Conservation (phyloP, 1,284 basidiomycete genomes). For the Spongiforma sp. region DNA sequence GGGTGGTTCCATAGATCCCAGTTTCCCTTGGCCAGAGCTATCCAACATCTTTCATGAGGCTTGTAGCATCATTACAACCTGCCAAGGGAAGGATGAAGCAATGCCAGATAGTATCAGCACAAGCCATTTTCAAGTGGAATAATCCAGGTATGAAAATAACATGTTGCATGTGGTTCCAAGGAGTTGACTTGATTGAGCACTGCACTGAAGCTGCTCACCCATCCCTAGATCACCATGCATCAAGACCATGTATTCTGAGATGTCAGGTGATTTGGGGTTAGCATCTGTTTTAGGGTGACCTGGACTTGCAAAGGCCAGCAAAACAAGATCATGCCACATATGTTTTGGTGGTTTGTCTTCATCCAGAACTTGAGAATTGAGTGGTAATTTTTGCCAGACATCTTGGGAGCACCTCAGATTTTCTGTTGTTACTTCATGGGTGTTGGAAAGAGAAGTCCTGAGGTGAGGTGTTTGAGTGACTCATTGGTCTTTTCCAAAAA, state of each 20-base stretch:
- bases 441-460: too few relatives aligned
- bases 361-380: too few relatives aligned
- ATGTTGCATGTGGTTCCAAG: neutral
- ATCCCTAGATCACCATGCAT: neutral
- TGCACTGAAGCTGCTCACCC: neutral
- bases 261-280: too few relatives aligned
- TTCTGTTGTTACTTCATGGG: too few relatives aligned
- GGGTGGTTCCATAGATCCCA: neutral
- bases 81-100: neutral
- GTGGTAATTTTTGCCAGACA: too few relatives aligned
- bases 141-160: neutral
- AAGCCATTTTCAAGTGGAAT: neutral
- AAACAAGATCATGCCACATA: too few relatives aligned
- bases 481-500: too few relatives aligned
- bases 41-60: neutral
- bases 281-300: too few relatives aligned
- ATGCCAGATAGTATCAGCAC: neutral
- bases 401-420: too few relatives aligned
- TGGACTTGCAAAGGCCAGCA: too few relatives aligned
- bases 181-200: neutral
- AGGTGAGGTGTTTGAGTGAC: too few relatives aligned
- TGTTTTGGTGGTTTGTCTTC: too few relatives aligned
- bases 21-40: neutral
- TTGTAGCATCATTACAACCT: neutral
- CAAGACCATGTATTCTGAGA: neutral